Conservation (phyloP, 192 early-diverging fungal genomes). For the Podila epigama region DNA sequence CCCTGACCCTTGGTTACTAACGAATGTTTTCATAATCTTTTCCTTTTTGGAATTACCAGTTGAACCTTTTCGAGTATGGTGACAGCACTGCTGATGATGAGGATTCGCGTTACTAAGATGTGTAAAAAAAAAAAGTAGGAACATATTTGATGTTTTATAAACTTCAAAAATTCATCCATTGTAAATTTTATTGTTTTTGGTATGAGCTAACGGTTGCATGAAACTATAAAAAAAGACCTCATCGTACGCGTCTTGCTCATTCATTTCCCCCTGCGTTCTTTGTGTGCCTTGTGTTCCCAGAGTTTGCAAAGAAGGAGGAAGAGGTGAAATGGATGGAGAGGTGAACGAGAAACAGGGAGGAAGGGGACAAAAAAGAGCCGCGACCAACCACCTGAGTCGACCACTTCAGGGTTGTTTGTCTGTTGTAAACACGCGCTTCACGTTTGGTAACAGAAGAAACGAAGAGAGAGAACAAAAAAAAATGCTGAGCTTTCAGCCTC, state of each 20-base stretch:
- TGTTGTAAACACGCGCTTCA: too few species aligned
- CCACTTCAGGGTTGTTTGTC: too few species aligned
- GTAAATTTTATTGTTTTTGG: not conserved
- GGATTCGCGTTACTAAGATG: slow-evolving; percentile 23
- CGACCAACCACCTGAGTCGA: too few species aligned
- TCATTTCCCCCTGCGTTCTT: too few species aligned
- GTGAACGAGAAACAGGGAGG: not conserved
- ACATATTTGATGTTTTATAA: not conserved
- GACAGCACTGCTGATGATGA: slow-evolving; percentile 61
- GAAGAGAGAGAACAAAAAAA: too few species aligned
- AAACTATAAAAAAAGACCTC: too few species aligned
- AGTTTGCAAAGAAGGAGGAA: not conserved
- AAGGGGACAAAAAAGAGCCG: not conserved
- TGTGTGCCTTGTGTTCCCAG: too few species aligned
- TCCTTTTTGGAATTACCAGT: slow-evolving; percentile 17
- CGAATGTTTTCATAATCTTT: not conserved
- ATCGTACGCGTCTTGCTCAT: too few species aligned
- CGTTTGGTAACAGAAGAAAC: too few species aligned
- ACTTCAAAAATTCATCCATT: not conserved
- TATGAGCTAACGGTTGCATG: too few species aligned
- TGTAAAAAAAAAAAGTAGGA: not conserved
- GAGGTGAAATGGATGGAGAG: not conserved
- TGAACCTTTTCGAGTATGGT: slow-evolving; percentile 68
- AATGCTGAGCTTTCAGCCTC: too few species aligned
- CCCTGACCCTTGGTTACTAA: not conserved